phyloP scores from a whole-genome alignment of 805 yeast species.

The Ogataea glucozyma region DNA sequence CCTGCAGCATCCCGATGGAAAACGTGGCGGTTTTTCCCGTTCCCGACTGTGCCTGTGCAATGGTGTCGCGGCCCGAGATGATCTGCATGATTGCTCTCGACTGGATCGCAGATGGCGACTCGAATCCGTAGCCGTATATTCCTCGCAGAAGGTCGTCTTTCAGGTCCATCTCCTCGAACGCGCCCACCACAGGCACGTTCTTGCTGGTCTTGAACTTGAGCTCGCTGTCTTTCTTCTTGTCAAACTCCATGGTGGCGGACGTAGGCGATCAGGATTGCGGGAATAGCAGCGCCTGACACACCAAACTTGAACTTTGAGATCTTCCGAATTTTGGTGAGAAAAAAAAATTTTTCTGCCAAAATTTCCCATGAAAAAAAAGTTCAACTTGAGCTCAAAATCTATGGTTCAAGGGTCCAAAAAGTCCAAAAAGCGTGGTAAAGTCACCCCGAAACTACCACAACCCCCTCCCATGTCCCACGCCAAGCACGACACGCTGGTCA shows the following conservation, averaged over 20 bases:
- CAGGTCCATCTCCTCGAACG: slow-evolving; percentile 74
- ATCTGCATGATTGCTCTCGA: slow-evolving; percentile 79
- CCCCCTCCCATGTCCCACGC: background rate
- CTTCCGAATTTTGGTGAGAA: slow-evolving; percentile 18
- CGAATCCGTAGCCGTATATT: slow-evolving; percentile 79
- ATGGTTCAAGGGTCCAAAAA: no score
- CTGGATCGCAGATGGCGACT: slow-evolving; percentile 80
- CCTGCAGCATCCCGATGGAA: slow-evolving; percentile 62
- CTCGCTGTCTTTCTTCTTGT: slow-evolving; percentile 58
- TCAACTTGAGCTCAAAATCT: no score
- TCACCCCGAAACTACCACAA: background rate
- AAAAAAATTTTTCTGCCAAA: no score
- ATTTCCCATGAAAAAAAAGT: no score
- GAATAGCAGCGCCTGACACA: no score
- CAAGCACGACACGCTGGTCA: slow-evolving; percentile 15
- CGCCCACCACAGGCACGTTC: slow-evolving; percentile 48
- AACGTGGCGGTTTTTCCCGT: slow-evolving; percentile 91
- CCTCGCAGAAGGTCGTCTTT: slow-evolving; percentile 64
- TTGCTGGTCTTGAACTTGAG: slow-evolving; percentile 64
- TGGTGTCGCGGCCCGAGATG: slow-evolving; percentile 68
- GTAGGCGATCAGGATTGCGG: slow-evolving; percentile 13
- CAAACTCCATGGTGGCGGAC: slow-evolving; percentile 50
- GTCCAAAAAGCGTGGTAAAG: background rate
- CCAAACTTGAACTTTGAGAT: no score
- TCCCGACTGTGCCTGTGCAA: slow-evolving; percentile 89